Conservation (phyloP, 2,329 filamentous ascomycete species). For the Calonectria pseudoreteaudii region DNA sequence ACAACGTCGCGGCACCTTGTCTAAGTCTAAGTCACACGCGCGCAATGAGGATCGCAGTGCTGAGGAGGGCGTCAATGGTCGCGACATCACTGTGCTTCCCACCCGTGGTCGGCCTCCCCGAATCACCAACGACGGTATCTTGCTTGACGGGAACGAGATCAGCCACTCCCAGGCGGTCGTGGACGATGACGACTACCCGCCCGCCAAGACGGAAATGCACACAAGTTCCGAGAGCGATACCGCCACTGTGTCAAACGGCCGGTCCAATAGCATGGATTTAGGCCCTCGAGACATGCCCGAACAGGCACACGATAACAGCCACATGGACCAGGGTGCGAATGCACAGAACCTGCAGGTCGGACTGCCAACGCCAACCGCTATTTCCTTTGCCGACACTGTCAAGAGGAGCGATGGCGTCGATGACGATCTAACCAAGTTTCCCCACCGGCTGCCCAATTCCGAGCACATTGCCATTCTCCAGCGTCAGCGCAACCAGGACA, state of each 20-base stretch:
- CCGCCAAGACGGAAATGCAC: constrained; percentile 30
- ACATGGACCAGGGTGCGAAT: constrained; percentile 24
- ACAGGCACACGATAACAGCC: constrained; percentile 21
- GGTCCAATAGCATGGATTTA: constrained; percentile 41
- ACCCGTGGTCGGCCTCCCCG: constrained; percentile 64
- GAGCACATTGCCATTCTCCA: constrained; percentile 91
- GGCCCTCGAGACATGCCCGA: constrained; percentile 35
- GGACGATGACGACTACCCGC: constrained; percentile 46
- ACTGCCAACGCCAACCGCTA: constrained; percentile 50
- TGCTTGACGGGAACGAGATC: constrained; percentile 51
- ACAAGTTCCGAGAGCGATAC: constrained; percentile 55
- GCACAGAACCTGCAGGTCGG: constrained; percentile 20
- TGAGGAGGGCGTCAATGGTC: constrained; percentile 74
- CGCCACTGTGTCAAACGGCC: constrained; percentile 44
- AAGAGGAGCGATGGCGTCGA: constrained; percentile 68
- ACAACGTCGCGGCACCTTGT: constrained; percentile 71
- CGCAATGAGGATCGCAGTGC: constrained; percentile 57
- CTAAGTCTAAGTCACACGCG: constrained; percentile 68
- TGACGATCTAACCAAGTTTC: constrained; percentile 59
- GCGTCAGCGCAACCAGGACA: constrained; percentile 82
- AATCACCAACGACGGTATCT: constrained; percentile 71
- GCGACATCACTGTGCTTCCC: constrained; percentile 75
- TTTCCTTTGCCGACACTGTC: constrained; percentile 77
- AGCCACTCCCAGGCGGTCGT: constrained; percentile 41
- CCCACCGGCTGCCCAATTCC: constrained; percentile 69